These are phyloP conservation scores for Fusarium stilboides DNA, from an alignment of 2,329 filamentous ascomycete genomes.

Conservation along the genomic window DNA sequence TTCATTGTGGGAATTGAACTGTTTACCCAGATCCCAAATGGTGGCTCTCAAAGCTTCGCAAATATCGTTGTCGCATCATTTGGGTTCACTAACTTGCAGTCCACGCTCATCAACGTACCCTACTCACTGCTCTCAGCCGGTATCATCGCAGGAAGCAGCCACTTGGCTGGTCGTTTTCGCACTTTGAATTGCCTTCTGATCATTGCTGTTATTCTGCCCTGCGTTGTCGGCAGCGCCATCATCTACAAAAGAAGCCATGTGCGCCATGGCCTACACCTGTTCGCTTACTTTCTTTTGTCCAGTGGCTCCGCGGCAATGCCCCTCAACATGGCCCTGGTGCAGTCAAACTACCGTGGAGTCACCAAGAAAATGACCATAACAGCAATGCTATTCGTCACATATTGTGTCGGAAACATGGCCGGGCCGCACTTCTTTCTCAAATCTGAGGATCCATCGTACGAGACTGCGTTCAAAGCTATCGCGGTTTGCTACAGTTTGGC, in stretches of 20 bases:
- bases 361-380: slow-evolving; percentile 75
- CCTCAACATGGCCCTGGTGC: slow-evolving; percentile 68
- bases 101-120: slow-evolving; percentile 71
- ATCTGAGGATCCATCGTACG: slow-evolving; percentile 65
- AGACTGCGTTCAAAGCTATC: slow-evolving; percentile 69
- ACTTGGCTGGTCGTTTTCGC: slow-evolving; percentile 66
- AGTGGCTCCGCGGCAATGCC: slow-evolving; percentile 69
- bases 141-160: slow-evolving; percentile 65
- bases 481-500: slow-evolving; percentile 70
- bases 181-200: slow-evolving; percentile 68
- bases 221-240: slow-evolving; percentile 66
- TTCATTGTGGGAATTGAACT: slow-evolving; percentile 69
- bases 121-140: slow-evolving; percentile 67
- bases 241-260: slow-evolving; percentile 64
- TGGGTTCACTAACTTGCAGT: slow-evolving; percentile 68
- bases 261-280: slow-evolving; percentile 62
- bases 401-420: slow-evolving; percentile 70
- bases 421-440: slow-evolving; percentile 70
- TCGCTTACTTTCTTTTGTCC: slow-evolving; percentile 71
- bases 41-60: slow-evolving; percentile 72
- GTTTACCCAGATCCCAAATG: slow-evolving; percentile 72
- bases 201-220: slow-evolving; percentile 64
- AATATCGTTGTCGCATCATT: slow-evolving; percentile 71
- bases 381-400: slow-evolving; percentile 68
- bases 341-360: slow-evolving; percentile 69